Evolutionary conservation across 164 flowering plant species (phyloP).

Genomic region (Chloranthus sessilifolius): DNA sequence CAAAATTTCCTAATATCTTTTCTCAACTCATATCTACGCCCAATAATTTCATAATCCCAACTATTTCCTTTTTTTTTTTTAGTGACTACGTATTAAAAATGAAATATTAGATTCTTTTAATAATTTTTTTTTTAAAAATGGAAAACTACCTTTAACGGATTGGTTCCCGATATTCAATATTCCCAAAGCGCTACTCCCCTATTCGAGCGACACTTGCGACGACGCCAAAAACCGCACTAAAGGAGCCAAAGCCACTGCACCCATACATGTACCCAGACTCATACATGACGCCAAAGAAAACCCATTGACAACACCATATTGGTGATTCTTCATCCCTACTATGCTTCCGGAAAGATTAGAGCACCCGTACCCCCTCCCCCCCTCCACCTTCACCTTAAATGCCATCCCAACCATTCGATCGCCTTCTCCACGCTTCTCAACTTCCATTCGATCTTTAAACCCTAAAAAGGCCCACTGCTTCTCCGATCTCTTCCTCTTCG

Average conservation of each 20-base stretch:
- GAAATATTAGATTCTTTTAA: neutral
- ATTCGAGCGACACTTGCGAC: slow-evolving; percentile 36
- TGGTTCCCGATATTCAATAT: slow-evolving; percentile 37
- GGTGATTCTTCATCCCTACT: slow-evolving; percentile 9
- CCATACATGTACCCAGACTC: neutral
- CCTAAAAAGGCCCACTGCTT: slow-evolving; percentile 21
- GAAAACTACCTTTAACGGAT: slow-evolving; percentile 33
- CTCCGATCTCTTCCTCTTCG: slow-evolving; percentile 76
- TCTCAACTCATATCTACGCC: no score
- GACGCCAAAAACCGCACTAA: slow-evolving; percentile 6
- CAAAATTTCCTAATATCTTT: no score
- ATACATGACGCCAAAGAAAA: slow-evolving; percentile 6
- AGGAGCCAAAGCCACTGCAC: neutral
- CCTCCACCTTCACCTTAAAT: slow-evolving; percentile 24
- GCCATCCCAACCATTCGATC: slow-evolving; percentile 15
- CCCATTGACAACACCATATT: slow-evolving; percentile 13
- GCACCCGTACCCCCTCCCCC: slow-evolving; percentile 8
- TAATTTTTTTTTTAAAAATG: neutral
- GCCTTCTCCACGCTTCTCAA: slow-evolving; percentile 26
- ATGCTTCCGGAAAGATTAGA: neutral
- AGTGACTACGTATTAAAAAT: neutral
- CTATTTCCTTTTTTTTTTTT: neutral
- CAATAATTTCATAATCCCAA: no score
- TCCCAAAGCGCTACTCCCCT: slow-evolving; percentile 52
- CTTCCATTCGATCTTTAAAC: slow-evolving; percentile 12